Evolutionary conservation across 2,329 filamentous ascomycete species (phyloP).

Genomic region (Phoma sp.): DNA sequence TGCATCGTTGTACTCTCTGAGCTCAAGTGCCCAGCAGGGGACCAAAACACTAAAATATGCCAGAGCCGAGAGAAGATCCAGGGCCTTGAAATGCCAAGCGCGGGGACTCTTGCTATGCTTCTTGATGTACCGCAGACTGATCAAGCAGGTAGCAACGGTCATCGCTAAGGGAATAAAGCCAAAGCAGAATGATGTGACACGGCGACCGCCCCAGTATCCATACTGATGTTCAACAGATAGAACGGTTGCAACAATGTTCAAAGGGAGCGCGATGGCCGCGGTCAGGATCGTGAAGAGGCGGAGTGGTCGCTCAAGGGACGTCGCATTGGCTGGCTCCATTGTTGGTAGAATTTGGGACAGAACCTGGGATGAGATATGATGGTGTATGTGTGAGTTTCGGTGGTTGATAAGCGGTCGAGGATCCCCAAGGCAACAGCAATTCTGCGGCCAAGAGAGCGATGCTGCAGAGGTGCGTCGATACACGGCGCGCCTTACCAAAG

Average conservation of each 20-base stretch:
- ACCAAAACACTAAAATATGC: slow-evolving; percentile 6
- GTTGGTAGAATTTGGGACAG: background rate
- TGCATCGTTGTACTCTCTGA: background rate
- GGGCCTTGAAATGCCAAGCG: background rate
- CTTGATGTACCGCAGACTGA: slow-evolving; percentile 12
- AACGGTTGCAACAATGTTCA: slow-evolving; percentile 9
- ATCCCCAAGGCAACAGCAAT: slow-evolving; percentile 15
- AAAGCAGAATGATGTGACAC: slow-evolving; percentile 11
- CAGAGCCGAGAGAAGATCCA: background rate
- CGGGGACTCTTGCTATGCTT: slow-evolving; percentile 11
- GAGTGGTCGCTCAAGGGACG: slow-evolving; percentile 4
- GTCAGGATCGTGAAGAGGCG: slow-evolving; percentile 12
- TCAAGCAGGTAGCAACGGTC: background rate
- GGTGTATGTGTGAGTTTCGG: background rate
- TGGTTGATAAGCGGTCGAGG: slow-evolving; percentile 6
- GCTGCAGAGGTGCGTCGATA: background rate
- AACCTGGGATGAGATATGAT: background rate
- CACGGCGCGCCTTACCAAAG: slow-evolving; percentile 8
- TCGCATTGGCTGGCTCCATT: background rate
- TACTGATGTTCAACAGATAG: background rate
- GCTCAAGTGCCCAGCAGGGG: slow-evolving; percentile 11
- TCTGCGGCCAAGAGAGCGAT: slow-evolving; percentile 10
- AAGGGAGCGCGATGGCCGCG: slow-evolving; percentile 7
- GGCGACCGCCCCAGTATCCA: background rate
- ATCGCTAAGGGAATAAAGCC: slow-evolving; percentile 12